Base-by-base conservation (phyloP, 306 rosid species). In the Fagus crenata region DNA sequence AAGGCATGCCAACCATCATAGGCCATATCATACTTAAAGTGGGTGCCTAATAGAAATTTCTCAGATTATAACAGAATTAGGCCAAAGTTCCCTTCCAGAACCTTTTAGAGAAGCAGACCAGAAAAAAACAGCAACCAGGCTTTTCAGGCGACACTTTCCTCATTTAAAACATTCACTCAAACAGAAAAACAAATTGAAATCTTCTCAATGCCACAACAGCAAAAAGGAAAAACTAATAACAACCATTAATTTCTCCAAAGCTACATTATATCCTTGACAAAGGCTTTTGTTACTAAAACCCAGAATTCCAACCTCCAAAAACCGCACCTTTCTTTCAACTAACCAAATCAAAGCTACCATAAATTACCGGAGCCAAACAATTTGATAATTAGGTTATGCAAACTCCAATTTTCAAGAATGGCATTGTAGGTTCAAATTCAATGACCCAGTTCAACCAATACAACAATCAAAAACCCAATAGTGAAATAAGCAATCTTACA, bases 1-100 rank as follows among this genome's bases (percentile, higher is more conserved):
- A 67, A 39, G 32, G 49, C 68, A 61, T 7, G 51, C 67, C 67
- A 67, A 67, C 71, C 64, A 22, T n/a, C 46, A 67, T 39, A n/a
- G 49, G 49, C 49, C 32, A 67, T 17, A 39, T 37, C 3, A 39
- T 37, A 67, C 71, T 1, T 39, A 40, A 28, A n/a, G 4, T 5
- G 2, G 31, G 17, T 60, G 15, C 15, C 58, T 15, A 51, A 51
- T 2, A n/a, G 56, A 51, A 51, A 6, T 28, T 28, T 28, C 12
- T 58, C 32, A 58, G 22, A 58, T 58, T 58, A 28, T 58, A 28
- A 58, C 64, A 58, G 11, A 46, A 58, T 58, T 3, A 58, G 22
- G 15, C 64, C 64, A 28, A 58, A 4, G 8, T 46, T 18, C 36
- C 36, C 64, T 7, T 58, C 36, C 36, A 31, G 31, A 28, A 22